Conservation (phyloP, 768 basidiomycete species). For the Podaxis rugospora region DNA sequence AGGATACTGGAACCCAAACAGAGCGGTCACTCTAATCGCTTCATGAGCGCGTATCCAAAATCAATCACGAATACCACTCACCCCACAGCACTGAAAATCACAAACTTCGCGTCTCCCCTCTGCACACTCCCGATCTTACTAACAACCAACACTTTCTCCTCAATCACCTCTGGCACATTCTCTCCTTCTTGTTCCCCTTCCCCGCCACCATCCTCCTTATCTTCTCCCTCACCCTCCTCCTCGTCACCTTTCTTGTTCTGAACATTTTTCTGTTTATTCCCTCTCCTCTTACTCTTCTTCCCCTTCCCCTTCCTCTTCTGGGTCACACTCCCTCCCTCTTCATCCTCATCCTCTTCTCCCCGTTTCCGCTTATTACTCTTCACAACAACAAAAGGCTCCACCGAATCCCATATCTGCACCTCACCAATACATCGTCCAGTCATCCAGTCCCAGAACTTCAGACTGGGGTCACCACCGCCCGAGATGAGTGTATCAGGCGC, state of each 20-base stretch:
- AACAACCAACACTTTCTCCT: slow-evolving; percentile 49
- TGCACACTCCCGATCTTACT: slow-evolving; percentile 48
- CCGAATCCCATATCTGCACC: slow-evolving; percentile 43
- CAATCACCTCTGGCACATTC: not conserved
- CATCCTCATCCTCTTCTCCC: slow-evolving; percentile 20
- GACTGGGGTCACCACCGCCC: slow-evolving; percentile 78
- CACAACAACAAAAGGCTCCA: slow-evolving; percentile 47
- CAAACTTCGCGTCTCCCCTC: slow-evolving; percentile 27
- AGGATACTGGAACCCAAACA: slow-evolving; percentile 45
- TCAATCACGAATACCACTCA: slow-evolving; percentile 28
- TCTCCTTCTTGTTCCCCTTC: slow-evolving; percentile 6
- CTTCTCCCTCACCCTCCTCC: slow-evolving; percentile 14
- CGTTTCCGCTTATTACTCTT: slow-evolving; percentile 28
- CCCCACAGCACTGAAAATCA: slow-evolving; percentile 76
- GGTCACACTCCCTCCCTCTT: slow-evolving; percentile 17
- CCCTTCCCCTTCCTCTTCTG: slow-evolving; percentile 16
- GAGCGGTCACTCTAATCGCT: slow-evolving; percentile 53
- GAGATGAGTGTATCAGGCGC: slow-evolving; percentile 57
- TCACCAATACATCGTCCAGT: slow-evolving; percentile 49
- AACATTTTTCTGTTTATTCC: slow-evolving; percentile 15
- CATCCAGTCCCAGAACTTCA: slow-evolving; percentile 83
- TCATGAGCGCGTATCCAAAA: not conserved
- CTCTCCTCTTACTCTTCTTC: slow-evolving; percentile 21
- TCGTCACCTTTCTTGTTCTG: slow-evolving; percentile 17
- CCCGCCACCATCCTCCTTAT: slow-evolving; percentile 11